A percentile compares a stretch with the other conserved stretches of the same genome.
These are phyloP conservation scores for Claviceps sp. DNA, from an alignment of 2,329 filamentous ascomycete genomes.

Conservation along the genomic window DNA sequence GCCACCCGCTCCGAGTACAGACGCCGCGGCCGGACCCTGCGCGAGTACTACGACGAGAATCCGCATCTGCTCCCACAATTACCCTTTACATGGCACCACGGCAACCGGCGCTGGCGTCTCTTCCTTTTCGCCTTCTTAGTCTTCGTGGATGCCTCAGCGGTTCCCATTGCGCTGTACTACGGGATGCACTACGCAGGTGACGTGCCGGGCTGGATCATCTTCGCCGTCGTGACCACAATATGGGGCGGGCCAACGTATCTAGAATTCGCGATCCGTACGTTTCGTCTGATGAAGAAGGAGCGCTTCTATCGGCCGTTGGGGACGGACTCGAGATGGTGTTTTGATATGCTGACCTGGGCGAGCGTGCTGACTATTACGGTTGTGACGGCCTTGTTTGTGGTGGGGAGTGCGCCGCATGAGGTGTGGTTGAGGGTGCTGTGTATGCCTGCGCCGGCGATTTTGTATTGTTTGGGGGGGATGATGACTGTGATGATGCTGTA, in stretches of 20 bases:
- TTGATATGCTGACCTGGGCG: slow-evolving; percentile 35
- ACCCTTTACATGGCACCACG: slow-evolving; percentile 28
- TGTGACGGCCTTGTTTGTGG: slow-evolving; percentile 36
- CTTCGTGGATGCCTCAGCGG: slow-evolving; percentile 27
- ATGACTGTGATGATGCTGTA: slow-evolving; percentile 24
- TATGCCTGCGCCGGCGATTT: slow-evolving; percentile 37
- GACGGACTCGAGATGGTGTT: slow-evolving; percentile 31
- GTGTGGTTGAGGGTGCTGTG: slow-evolving; percentile 36
- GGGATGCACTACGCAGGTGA: slow-evolving; percentile 29
- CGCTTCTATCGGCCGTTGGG: slow-evolving; percentile 38
- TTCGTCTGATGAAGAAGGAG: slow-evolving; percentile 34
- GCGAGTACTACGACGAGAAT: slow-evolving; percentile 27
- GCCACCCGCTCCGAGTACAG: slow-evolving; percentile 21
- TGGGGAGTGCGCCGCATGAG: slow-evolving; percentile 35
- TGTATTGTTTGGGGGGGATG: slow-evolving; percentile 32
- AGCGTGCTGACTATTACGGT: slow-evolving; percentile 32
- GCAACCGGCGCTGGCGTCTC: slow-evolving; percentile 27
- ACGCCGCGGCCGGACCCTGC: slow-evolving; percentile 21
- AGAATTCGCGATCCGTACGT: slow-evolving; percentile 35
- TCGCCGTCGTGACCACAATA: slow-evolving; percentile 40
- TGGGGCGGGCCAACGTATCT: slow-evolving; percentile 42
- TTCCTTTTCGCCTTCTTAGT: slow-evolving; percentile 34
- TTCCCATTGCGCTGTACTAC: slow-evolving; percentile 41
- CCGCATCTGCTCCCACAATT: slow-evolving; percentile 25
- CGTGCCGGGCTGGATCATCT: slow-evolving; percentile 29